These are phyloP conservation scores for Mycena maculata DNA, from an alignment of 768 basidiomycete species.

Conservation along the genomic window DNA sequence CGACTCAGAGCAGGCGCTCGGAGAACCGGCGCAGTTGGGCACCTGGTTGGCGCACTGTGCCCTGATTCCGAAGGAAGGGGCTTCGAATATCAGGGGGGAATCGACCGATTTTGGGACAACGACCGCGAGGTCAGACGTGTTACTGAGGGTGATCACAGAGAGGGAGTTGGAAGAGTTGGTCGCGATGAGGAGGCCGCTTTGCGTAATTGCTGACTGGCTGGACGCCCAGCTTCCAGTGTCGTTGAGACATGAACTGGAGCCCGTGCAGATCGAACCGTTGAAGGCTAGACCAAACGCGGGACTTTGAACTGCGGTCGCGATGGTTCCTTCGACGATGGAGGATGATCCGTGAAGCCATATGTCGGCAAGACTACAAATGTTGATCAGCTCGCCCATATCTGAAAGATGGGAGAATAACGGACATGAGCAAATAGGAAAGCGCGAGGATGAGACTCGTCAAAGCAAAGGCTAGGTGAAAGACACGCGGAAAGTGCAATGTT, in stretches of 20 bases:
- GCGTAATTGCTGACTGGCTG: neutral
- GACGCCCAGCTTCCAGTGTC: slow-evolving; percentile 18
- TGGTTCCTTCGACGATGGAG: slow-evolving; percentile 18
- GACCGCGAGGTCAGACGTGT: slow-evolving; percentile 19
- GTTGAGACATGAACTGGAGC: slow-evolving; percentile 13
- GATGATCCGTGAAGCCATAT: slow-evolving; percentile 31
- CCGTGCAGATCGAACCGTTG: slow-evolving; percentile 25
- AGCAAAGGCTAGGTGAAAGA: slow-evolving; percentile 26
- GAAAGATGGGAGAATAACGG: neutral
- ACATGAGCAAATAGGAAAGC: slow-evolving; percentile 30
- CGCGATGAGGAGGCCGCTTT: slow-evolving; percentile 23
- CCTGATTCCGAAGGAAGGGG: slow-evolving; percentile 24
- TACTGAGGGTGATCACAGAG: slow-evolving; percentile 21
- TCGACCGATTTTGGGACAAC: slow-evolving; percentile 11
- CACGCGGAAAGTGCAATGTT: slow-evolving; percentile 22
- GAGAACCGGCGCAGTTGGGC: slow-evolving; percentile 13
- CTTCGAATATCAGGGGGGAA: neutral
- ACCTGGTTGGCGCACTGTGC: slow-evolving; percentile 23
- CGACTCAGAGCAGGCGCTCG: neutral
- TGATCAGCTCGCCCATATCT: neutral
- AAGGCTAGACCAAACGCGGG: slow-evolving; percentile 10
- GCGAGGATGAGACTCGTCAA: slow-evolving; percentile 27
- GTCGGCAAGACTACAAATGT: slow-evolving; percentile 28
- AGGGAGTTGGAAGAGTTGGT: slow-evolving; percentile 5
- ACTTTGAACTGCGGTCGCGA: neutral